Conservation (phyloP, 805 yeast species). For the Wickerhamomyces mucosus region DNA sequence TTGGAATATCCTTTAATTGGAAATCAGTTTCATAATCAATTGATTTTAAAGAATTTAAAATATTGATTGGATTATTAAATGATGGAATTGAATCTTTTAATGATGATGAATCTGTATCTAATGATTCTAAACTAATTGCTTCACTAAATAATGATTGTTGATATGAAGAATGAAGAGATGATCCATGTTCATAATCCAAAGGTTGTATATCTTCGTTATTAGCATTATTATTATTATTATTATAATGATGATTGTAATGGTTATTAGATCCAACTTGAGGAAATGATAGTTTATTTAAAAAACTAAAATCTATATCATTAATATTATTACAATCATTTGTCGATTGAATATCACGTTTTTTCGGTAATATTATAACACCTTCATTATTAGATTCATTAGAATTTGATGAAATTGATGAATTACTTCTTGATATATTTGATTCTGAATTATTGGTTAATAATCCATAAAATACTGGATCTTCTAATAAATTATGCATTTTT, state of each 20-base stretch:
- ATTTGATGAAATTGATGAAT: background rate
- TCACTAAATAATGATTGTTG: background rate
- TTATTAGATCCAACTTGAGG: too few species aligned
- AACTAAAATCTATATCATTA: background rate
- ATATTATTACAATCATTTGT: too few species aligned
- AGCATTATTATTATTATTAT: too few species aligned
- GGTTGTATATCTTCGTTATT: too few species aligned
- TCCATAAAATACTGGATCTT: slow-evolving; percentile 17
- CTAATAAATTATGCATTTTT: slow-evolving; percentile 15
- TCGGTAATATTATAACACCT: background rate
- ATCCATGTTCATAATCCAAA: background rate
- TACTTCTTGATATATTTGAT: background rate
- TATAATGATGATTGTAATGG: too few species aligned
- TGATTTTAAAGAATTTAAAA: background rate
- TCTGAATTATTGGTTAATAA: slow-evolving; percentile 11
- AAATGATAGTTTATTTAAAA: background rate
- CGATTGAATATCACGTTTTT: too few species aligned
- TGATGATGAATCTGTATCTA: background rate
- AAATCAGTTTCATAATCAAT: background rate
- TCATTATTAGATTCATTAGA: background rate
- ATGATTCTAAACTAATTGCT: background rate
- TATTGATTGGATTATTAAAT: background rate
- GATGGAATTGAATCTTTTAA: too few species aligned
- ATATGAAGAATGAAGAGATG: background rate
- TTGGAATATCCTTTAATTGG: slow-evolving; percentile 1